These are phyloP conservation scores for Thymus mandschuricus DNA, from an alignment of 257 asterid genomes.

Conservation along the genomic window DNA sequence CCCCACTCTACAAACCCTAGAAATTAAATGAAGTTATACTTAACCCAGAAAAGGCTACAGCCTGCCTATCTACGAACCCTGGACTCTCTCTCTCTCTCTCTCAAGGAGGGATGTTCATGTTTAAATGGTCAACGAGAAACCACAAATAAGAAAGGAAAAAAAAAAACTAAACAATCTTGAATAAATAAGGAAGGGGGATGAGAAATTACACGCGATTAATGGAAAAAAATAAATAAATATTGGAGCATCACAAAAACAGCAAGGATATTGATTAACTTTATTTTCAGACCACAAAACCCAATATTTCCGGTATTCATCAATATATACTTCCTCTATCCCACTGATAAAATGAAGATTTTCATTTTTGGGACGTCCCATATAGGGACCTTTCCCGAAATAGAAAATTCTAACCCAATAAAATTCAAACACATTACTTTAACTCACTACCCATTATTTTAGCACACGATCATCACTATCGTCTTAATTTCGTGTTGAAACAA, in stretches of 20 bases:
- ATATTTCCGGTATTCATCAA: slow-evolving; percentile 46
- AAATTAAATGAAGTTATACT: neutral
- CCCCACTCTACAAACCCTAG: slow-evolving; percentile 23
- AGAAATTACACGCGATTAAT: neutral
- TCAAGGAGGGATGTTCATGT: neutral
- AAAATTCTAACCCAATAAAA: no score
- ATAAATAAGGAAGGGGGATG: neutral
- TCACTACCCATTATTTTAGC: no score
- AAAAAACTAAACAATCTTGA: neutral
- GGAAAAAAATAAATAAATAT: neutral
- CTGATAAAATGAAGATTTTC: no score
- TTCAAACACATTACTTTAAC: no score
- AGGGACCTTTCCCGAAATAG: no score
- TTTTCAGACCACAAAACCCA: slow-evolving; percentile 53
- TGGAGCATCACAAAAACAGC: slow-evolving; percentile 21
- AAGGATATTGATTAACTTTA: slow-evolving; percentile 42
- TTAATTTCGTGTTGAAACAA: no score
- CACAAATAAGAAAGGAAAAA: neutral
- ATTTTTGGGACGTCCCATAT: no score
- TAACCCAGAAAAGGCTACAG: slow-evolving; percentile 1
- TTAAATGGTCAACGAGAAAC: neutral
- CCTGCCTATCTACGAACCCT: neutral
- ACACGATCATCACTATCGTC: no score
- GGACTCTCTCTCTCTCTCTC: slow-evolving; percentile 6
- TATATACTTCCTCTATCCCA: neutral